phyloP scores from a whole-genome alignment of 176 grass and related monocot species.

The Tillandsia leiboldiana region DNA sequence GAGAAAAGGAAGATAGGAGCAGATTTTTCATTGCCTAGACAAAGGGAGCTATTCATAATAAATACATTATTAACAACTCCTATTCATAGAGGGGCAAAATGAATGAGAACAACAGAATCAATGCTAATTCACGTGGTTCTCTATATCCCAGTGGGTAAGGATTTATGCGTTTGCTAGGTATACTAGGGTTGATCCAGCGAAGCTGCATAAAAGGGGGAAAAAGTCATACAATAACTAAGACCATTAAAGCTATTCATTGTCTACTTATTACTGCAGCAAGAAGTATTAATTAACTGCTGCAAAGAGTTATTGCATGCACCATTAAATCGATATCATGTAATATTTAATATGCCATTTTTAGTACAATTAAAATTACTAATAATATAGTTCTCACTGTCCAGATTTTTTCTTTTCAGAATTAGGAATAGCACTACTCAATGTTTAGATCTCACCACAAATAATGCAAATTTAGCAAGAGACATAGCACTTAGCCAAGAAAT shows the following conservation, averaged over 20 bases:
- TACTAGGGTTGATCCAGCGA: too few species aligned
- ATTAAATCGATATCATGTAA: too few species aligned
- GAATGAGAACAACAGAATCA: slow-evolving; percentile 3
- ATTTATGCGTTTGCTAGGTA: too few species aligned
- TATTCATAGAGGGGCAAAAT: slow-evolving; percentile 3
- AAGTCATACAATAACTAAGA: slow-evolving; percentile 1
- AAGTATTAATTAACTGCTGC: neutral
- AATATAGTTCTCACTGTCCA: too few species aligned
- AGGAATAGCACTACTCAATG: too few species aligned
- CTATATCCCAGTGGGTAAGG: neutral
- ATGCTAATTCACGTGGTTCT: neutral
- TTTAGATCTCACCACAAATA: too few species aligned
- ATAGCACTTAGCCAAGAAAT: too few species aligned
- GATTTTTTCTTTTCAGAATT: too few species aligned
- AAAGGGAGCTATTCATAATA: neutral
- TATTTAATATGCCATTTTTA: too few species aligned
- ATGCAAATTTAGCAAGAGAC: too few species aligned
- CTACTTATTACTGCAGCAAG: neutral
- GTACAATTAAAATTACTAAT: too few species aligned
- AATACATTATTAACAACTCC: neutral
- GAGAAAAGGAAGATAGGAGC: slow-evolving; percentile 12
- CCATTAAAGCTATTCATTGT: neutral
- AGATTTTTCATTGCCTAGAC: neutral
- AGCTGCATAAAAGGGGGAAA: neutral
- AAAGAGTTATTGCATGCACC: neutral